These are phyloP conservation scores for Lachnum nothofagi DNA, from an alignment of 2,329 filamentous ascomycete genomes.

Conservation along the genomic window DNA sequence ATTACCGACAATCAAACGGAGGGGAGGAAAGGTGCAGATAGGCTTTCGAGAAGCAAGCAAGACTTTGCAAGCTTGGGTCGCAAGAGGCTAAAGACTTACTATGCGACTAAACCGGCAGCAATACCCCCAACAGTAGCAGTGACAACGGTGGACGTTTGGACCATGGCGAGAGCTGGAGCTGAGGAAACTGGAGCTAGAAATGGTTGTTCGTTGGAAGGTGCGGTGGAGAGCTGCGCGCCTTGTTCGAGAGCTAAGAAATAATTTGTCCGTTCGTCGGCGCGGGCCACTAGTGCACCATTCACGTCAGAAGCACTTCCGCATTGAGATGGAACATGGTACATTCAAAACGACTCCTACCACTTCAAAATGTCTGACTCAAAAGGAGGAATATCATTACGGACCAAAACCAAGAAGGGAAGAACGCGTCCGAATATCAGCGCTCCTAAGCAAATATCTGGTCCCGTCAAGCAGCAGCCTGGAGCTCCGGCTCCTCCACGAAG, in stretches of 20 bases:
- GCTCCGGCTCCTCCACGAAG: conserved; percentile 34
- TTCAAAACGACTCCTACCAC: too few relatives aligned
- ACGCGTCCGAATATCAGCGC: conserved; percentile 57
- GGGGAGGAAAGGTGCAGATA: neutral
- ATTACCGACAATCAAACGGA: conserved; percentile 14
- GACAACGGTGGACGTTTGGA: conserved; percentile 51
- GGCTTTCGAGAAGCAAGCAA: neutral
- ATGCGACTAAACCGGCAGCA: conserved; percentile 51
- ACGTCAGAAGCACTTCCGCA: neutral
- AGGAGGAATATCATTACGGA: conserved; percentile 56
- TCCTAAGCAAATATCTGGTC: conserved; percentile 57
- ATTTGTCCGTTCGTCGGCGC: neutral
- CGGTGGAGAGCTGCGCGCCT: conserved; percentile 3
- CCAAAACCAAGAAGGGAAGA: conserved; percentile 59
- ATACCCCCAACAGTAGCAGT: conserved; percentile 58
- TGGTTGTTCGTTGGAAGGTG: conserved; percentile 10
- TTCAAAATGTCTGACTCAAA: conserved; percentile 56
- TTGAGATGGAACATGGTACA: neutral
- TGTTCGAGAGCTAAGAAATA: conserved; percentile 5
- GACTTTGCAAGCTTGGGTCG: neutral
- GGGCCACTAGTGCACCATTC: too few relatives aligned
- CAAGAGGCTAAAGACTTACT: neutral
- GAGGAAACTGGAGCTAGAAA: neutral
- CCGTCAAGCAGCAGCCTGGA: conserved; percentile 52
- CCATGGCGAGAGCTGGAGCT: conserved; percentile 32